Evolutionary conservation across 164 flowering plant genomes (phyloP).

Genomic region (Stephania japonica): DNA sequence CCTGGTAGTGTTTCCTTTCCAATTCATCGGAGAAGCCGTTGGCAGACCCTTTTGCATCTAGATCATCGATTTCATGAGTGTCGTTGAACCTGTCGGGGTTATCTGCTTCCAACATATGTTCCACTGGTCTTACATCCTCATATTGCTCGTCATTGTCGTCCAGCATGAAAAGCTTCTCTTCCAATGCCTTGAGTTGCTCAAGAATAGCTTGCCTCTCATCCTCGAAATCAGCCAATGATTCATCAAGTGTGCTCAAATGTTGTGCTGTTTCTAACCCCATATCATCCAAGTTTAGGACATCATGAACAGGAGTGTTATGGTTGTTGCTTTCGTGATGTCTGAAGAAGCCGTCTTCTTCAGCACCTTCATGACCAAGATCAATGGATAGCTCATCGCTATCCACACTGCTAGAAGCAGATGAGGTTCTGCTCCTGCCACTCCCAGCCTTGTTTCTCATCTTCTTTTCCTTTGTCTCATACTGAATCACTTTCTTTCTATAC

Average conservation of each 20-base stretch:
- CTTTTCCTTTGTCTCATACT: slow-evolving; percentile 49
- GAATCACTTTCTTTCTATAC: slow-evolving; percentile 39
- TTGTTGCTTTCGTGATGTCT: slow-evolving; percentile 29
- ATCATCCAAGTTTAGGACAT: slow-evolving; percentile 46
- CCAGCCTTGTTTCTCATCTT: slow-evolving; percentile 37
- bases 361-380: slow-evolving; percentile 51
- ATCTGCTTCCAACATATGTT: slow-evolving; percentile 23
- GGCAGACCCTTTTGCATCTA: slow-evolving; percentile 28
- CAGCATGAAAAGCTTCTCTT: slow-evolving; percentile 66
- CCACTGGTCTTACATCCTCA: slow-evolving; percentile 31
- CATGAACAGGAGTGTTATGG: slow-evolving; percentile 48
- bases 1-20: slow-evolving; percentile 36
- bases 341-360: slow-evolving; percentile 31
- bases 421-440: slow-evolving; percentile 36
- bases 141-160: slow-evolving; percentile 29
- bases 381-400: slow-evolving; percentile 64
- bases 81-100: slow-evolving; percentile 26
- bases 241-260: slow-evolving; percentile 30
- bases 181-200: slow-evolving; percentile 73
- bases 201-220: slow-evolving; percentile 73
- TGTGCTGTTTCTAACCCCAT: slow-evolving; percentile 15
- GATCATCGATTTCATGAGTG: slow-evolving; percentile 13
- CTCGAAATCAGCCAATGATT: slow-evolving; percentile 67
- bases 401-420: slow-evolving; percentile 54
- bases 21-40: slow-evolving; percentile 44